Evolutionary conservation across 345 rosid genomes (phyloP).

Genomic region (thale cress (Arabidopsis thaliana)): TAIR10.1 NC_003075.7:2076001-2076500

Average conservation of each 20-base stretch:
- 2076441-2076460: not conserved
- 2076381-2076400: not conserved
- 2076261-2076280: not conserved
- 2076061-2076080: too few relatives aligned
- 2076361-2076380: not conserved
- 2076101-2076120: too few relatives aligned
- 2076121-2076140: too few relatives aligned
- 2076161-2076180: too few relatives aligned
- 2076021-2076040: too few relatives aligned
- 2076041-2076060: too few relatives aligned
- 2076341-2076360: not conserved
- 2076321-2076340: not conserved
- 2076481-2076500: too few relatives aligned
- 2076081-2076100: too few relatives aligned
- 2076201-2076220: not conserved
- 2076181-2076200: too few relatives aligned
- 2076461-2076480: too few relatives aligned
- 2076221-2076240: not conserved
- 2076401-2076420: not conserved
- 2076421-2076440: not conserved
- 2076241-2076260: not conserved
- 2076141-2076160: too few relatives aligned
- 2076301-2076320: not conserved
- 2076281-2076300: not conserved
- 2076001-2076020: not conserved